phyloP scores from a whole-genome alignment of 2,329 filamentous ascomycete species.

The Pestalotiopsis sp. region DNA sequence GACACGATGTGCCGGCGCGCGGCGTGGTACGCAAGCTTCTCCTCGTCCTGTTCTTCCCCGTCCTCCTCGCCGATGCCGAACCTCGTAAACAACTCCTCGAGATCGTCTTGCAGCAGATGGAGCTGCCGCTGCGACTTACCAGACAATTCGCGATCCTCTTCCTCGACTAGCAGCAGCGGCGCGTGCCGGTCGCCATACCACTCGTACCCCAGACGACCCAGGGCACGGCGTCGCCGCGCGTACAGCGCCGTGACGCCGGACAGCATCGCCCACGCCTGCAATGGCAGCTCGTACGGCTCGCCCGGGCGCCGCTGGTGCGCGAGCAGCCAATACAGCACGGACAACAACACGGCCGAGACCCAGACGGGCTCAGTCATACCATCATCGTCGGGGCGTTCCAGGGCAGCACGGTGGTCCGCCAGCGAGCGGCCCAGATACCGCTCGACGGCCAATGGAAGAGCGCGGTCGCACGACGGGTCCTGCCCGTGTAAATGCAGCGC shows the following conservation, averaged over 20 bases:
- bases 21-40: background rate
- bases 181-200: conserved; percentile 5
- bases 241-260: background rate
- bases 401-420: conserved; percentile 4
- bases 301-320: conserved; percentile 3
- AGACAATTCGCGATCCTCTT: background rate
- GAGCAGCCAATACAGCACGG: conserved; percentile 12
- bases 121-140: background rate
- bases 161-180: background rate
- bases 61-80: background rate
- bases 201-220: conserved; percentile 6
- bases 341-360: conserved; percentile 6
- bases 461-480: background rate
- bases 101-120: background rate
- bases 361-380: conserved; percentile 12
- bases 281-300: conserved; percentile 7
- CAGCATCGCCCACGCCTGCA: conserved; percentile 9
- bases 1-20: background rate
- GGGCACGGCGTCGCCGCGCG: background rate
- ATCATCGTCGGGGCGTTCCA: no score
- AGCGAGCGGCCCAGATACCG: conserved; percentile 11
- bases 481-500: conserved; percentile 11
- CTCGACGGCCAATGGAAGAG: background rate
- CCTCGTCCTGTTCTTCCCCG: background rate
- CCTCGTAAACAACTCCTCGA: background rate